These are phyloP conservation scores for Lasiodiplodia citricola DNA, from an alignment of 2,329 filamentous ascomycete genomes.

Conservation along the genomic window DNA sequence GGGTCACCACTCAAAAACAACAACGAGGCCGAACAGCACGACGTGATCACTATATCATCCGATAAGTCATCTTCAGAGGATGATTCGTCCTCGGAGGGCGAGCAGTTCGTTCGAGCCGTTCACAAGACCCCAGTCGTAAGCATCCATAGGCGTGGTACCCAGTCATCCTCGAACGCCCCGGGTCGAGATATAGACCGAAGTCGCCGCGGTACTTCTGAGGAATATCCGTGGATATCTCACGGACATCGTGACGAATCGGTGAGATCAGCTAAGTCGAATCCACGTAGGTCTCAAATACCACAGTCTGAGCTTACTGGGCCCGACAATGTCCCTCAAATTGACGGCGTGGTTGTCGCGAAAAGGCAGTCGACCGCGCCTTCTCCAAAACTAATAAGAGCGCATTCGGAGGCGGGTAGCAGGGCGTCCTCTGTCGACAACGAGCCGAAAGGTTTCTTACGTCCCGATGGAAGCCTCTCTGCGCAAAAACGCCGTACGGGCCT, in stretches of 20 bases:
- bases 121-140: background rate
- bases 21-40: background rate
- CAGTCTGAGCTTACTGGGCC: background rate
- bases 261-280: background rate
- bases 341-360: background rate
- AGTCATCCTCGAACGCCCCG: background rate
- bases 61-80: background rate
- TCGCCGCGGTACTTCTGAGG: slow-evolving; percentile 16
- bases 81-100: background rate
- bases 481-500: slow-evolving; percentile 11
- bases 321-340: background rate
- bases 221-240: slow-evolving; percentile 8
- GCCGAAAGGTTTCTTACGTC: slow-evolving; percentile 12
- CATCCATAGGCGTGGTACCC: background rate
- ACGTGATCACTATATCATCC: background rate
- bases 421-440: slow-evolving; percentile 17
- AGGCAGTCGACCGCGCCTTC: background rate
- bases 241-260: background rate
- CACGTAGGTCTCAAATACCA: background rate
- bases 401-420: slow-evolving; percentile 4
- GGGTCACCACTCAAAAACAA: background rate
- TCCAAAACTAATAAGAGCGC: background rate
- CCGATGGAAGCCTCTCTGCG: slow-evolving; percentile 12
- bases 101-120: background rate
- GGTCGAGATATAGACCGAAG: background rate